Evolutionary conservation across 495 filamentous ascomycete species (phyloP), one percentile per base, ranked within the genome.

Genomic region (Daldinia grandis): DNA sequence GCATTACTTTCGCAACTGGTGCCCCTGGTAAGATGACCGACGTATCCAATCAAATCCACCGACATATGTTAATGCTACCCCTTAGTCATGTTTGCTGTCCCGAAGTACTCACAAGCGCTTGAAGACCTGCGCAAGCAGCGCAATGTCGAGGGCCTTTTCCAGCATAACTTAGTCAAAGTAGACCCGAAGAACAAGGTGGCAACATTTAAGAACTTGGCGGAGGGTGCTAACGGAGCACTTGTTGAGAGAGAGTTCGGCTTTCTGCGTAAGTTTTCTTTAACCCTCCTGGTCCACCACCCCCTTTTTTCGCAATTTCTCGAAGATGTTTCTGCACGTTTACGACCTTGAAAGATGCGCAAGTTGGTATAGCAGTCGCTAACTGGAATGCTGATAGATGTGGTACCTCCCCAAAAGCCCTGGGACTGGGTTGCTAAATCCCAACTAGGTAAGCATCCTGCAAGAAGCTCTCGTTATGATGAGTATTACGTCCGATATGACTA

Each of bases 1-100:
- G 87, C n/a, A 87, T 90, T 57, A 83, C 81, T 64, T 91, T 89
- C 54, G 88, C 88, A 0, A 91, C 88, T 4, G 89, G 85, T 1
- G 78, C 86, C 30, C 85, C 88, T 0, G 75, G 75, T 77, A 77
- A 65, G 72, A 21, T 35, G 2, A 28, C 12, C 5, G 40, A 8
- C 3, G 21, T 9, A 14, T 1, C 74, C 35, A 5, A 4, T 51
- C 0, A 50, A 10, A 9, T 31, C 42, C 4, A 27, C 15, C 12
- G 6, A 8, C 14, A 21, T 42, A 44, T 68, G 12, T 40, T 76
- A 40, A 76, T 5, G 1, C 1, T 9, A 14, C 17, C n/a, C n/a
- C n/a, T 10, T 38, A 76, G 74, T 66, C 17, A 91, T 91, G 89
- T 91, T 91, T 66, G 88, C 86, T 37, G 88, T 91, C 50, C 87